Base-by-base conservation (phyloP, 2,329 filamentous ascomycete genomes). In the Gliomastix tumulicola region DNA sequence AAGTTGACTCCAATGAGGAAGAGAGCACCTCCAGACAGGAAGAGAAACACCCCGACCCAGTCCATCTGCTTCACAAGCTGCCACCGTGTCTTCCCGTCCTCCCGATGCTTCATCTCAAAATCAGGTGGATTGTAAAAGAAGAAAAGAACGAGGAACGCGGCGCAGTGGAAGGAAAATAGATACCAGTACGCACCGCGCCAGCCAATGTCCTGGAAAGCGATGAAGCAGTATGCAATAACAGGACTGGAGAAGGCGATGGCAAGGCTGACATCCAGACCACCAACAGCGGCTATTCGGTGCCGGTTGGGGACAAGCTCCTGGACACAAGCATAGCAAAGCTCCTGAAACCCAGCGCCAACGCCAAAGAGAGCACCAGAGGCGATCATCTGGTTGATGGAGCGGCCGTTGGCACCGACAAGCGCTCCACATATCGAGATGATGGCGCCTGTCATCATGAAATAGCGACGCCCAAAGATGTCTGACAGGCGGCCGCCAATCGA, bases 391-490 rank as follows among this genome's bases (percentile, higher is more conserved):
- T 53, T 49, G 41, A 66, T 63, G 36, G 36, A 53, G 32, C 54
- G 44, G 6, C 57, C 61, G 2, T 58, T 64, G 1, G 61, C 61
- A 5, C 60, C 59, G 12, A 65, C 54, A 20, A 65, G 54, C 17
- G 51, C 53, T 8, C 60, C 60, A 20, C 57, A 41, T 20, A 62
- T 51, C 18, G 54, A 49, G 10, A 57, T 48, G 12, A 49, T 25
- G 12, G 57, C 53, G 6, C 60, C 62, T 1, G 50, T 49, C 19
- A 62, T 50, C 37, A 62, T 52, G 44, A 62, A 62, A 43, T 53
- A 63, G 15, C 60, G 53, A 12, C 59, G 44, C 7, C 60, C 60
- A 25, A 63, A 65, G 19, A 65, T 59, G 41, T 65, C 62, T 3
- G 56, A 57, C 2, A 65, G 45, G 19, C 60, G 52, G 6, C 55